Percentiles rank a stretch among this genome's conserved stretches.
Evolutionary conservation across 2,329 filamentous ascomycete species (phyloP).

Genomic region (Apiospora rasikravindrae): DNA sequence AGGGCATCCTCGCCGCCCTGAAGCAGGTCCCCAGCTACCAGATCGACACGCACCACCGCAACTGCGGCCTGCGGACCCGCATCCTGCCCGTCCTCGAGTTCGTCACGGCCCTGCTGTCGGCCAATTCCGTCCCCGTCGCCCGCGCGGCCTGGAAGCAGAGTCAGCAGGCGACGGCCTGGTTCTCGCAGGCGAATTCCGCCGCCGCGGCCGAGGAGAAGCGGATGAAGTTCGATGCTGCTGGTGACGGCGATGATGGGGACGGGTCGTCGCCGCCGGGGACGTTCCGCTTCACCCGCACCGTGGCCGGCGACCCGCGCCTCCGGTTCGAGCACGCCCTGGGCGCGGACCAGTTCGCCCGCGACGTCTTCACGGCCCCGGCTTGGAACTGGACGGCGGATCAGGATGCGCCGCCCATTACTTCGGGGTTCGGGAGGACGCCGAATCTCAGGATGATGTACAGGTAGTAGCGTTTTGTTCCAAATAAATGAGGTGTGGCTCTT

Average conservation of each 20-base stretch:
- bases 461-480: not conserved
- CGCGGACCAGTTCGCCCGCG: constrained; percentile 55
- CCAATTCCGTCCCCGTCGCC: constrained; percentile 50
- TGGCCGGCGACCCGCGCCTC: constrained; percentile 56
- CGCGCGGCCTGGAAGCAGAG: constrained; percentile 52
- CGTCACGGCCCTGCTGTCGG: constrained; percentile 61
- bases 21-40: constrained; percentile 75
- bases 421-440: not conserved
- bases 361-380: constrained; percentile 59
- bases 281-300: constrained; percentile 57
- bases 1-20: constrained; percentile 63
- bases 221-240: constrained; percentile 23
- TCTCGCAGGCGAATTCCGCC: constrained; percentile 27
- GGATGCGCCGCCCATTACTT: constrained; percentile 25
- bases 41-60: constrained; percentile 73
- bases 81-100: constrained; percentile 70
- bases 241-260: constrained; percentile 25
- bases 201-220: constrained; percentile 23
- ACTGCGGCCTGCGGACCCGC: constrained; percentile 72
- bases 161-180: constrained; percentile 48
- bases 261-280: not conserved
- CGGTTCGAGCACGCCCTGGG: constrained; percentile 55
- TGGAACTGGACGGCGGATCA: constrained; percentile 67
- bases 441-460: constrained; percentile 7
- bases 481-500: not conserved